Conservation (phyloP, 2,329 filamentous ascomycete species). For the Pezicula carpinea region DNA sequence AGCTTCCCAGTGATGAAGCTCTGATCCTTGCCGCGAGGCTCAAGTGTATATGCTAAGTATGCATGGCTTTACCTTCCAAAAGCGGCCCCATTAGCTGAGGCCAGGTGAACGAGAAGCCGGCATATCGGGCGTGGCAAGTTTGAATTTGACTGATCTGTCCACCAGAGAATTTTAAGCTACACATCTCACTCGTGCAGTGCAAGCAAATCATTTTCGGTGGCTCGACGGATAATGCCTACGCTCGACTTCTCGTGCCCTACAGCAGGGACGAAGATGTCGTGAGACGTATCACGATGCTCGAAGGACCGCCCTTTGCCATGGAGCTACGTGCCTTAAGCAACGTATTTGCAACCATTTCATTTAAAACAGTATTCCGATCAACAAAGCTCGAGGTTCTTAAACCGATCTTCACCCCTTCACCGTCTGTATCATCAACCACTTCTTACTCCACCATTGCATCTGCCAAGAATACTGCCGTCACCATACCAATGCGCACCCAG, state of each 20-base stretch:
- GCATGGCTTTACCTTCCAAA: too few species aligned
- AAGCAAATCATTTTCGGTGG: slow-evolving; percentile 34
- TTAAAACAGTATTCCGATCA: slow-evolving; percentile 19
- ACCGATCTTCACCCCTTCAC: too few species aligned
- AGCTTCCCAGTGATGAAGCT: too few species aligned
- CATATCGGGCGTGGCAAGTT: too few species aligned
- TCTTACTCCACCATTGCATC: too few species aligned
- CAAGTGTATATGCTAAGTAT: too few species aligned
- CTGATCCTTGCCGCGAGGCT: too few species aligned
- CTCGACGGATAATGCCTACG: slow-evolving; percentile 36
- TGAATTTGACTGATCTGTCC: slow-evolving; percentile 4
- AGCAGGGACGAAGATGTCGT: slow-evolving; percentile 18
- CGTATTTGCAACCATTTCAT: slow-evolving; percentile 19
- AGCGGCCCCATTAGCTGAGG: too few species aligned
- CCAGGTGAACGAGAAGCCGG: too few species aligned
- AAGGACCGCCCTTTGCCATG: slow-evolving; percentile 32
- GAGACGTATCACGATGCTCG: slow-evolving; percentile 31
- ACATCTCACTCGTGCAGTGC: slow-evolving; percentile 33
- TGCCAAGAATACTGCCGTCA: too few species aligned
- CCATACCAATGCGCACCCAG: too few species aligned
- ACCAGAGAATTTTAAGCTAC: slow-evolving; percentile 27
- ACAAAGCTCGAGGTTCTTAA: slow-evolving; percentile 16
- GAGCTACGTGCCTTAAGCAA: slow-evolving; percentile 29
- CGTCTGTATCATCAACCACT: too few species aligned
- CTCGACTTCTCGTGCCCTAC: slow-evolving; percentile 31